Percentiles rank a stretch among this genome's conserved stretches.
These are phyloP conservation scores for Yamadazyma ubonensis DNA, from an alignment of 805 yeast genomes.

Conservation along the genomic window DNA sequence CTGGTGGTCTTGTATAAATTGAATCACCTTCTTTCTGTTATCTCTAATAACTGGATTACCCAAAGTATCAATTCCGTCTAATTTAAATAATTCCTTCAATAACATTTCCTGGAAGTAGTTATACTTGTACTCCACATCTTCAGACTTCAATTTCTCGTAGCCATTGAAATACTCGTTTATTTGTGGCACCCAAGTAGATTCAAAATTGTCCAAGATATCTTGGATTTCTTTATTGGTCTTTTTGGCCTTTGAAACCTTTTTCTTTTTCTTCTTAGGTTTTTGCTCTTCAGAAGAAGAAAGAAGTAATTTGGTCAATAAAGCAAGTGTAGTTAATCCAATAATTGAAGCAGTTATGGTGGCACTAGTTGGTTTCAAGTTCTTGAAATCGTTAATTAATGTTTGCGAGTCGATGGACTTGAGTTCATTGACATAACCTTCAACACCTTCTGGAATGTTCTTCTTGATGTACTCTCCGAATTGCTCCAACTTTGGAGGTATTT, in stretches of 20 bases:
- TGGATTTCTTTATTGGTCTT: conserved; percentile 41
- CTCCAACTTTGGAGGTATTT: conserved; percentile 12
- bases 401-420: conserved; percentile 15
- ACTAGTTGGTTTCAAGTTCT: conserved; percentile 29
- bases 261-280: conserved; percentile 28
- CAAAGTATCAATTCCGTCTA: conserved; percentile 62
- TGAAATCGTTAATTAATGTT: conserved; percentile 31
- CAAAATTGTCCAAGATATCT: conserved; percentile 39
- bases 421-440: conserved; percentile 10
- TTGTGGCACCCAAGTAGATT: conserved; percentile 38
- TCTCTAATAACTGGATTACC: conserved; percentile 52
- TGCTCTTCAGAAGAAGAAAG: conserved; percentile 1
- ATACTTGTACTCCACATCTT: conserved; percentile 46
- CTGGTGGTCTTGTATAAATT: conserved; percentile 57
- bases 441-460: conserved; percentile 8
- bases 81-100: conserved; percentile 60
- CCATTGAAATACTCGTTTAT: conserved; percentile 33
- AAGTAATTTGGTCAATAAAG: conserved; percentile 23
- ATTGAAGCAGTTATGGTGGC: conserved; percentile 34
- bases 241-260: conserved; percentile 40
- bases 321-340: conserved; percentile 22
- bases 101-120: conserved; percentile 66
- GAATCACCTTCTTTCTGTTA: conserved; percentile 59
- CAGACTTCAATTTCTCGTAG: conserved; percentile 24
- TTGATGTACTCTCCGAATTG: conserved; percentile 7